These are phyloP conservation scores for Monosporascus sp. DNA, from an alignment of 2,329 filamentous ascomycete species.

Conservation along the genomic window DNA sequence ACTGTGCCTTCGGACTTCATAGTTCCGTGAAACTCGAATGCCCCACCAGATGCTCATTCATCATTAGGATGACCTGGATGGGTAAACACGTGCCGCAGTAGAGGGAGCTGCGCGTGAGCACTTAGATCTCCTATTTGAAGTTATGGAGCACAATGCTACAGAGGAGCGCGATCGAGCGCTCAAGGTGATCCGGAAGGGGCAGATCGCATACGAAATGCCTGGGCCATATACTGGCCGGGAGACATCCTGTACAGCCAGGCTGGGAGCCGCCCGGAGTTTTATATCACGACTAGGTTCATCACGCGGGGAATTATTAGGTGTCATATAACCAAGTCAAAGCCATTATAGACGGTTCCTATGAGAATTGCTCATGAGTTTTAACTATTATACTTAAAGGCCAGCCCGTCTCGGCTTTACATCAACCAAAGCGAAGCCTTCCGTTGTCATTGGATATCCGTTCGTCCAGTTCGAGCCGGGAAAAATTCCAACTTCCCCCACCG, in stretches of 20 bases:
- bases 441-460: constrained; percentile 17
- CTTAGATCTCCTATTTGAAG: constrained; percentile 22
- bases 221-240: constrained; percentile 23
- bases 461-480: constrained; percentile 13
- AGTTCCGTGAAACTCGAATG: constrained; percentile 14
- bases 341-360: too few relatives aligned
- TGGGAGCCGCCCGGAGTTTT: constrained; percentile 10
- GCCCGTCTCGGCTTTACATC: too few relatives aligned
- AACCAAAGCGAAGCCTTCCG: constrained; percentile 38
- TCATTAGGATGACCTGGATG: constrained; percentile 22
- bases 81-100: constrained; percentile 11
- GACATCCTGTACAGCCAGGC: constrained; percentile 20
- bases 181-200: constrained; percentile 20
- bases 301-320: too few relatives aligned
- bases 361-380: too few relatives aligned
- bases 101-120: constrained; percentile 10
- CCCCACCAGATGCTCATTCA: constrained; percentile 23
- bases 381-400: too few relatives aligned
- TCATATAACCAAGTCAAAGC: too few relatives aligned
- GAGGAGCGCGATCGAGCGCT: constrained; percentile 13
- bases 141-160: constrained; percentile 24
- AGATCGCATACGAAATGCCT: constrained; percentile 21
- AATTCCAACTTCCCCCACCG: constrained; percentile 12
- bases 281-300: too few relatives aligned
- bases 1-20: constrained; percentile 21